Evolutionary conservation across 2,329 filamentous ascomycete species (phyloP), one percentile per base, ranked within the genome.

Genomic region (Diaporthe citriasiana): DNA sequence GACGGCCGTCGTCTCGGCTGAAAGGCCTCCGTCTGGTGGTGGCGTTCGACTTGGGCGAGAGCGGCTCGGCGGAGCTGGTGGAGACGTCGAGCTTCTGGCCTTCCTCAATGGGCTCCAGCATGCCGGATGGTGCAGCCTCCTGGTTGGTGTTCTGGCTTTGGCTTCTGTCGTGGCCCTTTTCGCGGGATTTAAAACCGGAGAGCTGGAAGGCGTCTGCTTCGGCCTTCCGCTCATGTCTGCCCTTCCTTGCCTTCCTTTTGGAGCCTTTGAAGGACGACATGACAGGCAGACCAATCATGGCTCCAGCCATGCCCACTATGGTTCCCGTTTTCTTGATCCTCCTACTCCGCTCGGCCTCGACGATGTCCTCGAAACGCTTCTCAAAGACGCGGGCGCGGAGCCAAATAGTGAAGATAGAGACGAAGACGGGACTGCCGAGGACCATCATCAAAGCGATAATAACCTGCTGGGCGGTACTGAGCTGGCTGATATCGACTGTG

Each of bases 391-490:
- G 84, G 78, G 89, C 90, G 40, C 92, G 86, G 9, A 92, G 86
- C 66, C 88, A 81, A 3, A 94, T 87, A 1, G 93, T 92, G 74
- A 89, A 89, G 9, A 90, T 88, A 5, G 89, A 91, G 2, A 94
- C 90, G 78, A 91, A 90, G 40, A 93, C 90, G 2, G 90, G 87
- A 71, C 90, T 90, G 4, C 92, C 92, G 10, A 92, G 80, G 40
- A 93, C 83, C 73, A 93, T 90, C 56, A 93, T 83, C 3, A 91
- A 72, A 78, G 91, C 93, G 7, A 94, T 84, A 17, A 93, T 81
- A 27, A 88, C 82, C 78, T 94, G 92, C 79, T 94, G 92, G 78
- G 90, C 92, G 3, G 89, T 91, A 50, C 91, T 93, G 79, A 94
- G 71, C 47, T 60, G 27, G 59, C 88, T 91, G 17, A 93, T 80